phyloP scores from a whole-genome alignment of 2,329 filamentous ascomycete genomes.

The Scedosporium boydii region DNA sequence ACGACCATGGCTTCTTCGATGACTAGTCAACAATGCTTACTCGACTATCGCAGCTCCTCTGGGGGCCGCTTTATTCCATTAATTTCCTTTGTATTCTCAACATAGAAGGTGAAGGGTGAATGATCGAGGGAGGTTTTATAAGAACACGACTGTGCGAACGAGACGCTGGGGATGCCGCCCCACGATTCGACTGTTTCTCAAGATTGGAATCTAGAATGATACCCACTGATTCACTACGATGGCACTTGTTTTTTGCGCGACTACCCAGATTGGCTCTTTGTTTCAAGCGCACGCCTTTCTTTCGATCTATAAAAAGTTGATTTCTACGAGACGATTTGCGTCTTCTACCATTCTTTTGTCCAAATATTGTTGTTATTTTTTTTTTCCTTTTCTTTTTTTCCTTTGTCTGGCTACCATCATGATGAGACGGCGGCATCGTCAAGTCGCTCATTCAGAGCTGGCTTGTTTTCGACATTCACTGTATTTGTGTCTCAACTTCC shows the following conservation, averaged over 20 bases:
- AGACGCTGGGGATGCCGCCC: not conserved
- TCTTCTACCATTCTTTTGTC: constrained; percentile 4
- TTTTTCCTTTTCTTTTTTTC: constrained; percentile 1
- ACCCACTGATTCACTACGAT: constrained; percentile 13
- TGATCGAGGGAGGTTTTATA: no score
- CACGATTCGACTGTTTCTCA: not conserved
- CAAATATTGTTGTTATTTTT: not conserved
- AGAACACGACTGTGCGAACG: not conserved
- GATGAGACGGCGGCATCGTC: constrained; percentile 2
- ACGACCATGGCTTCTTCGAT: constrained; percentile 50
- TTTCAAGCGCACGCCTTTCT: not conserved
- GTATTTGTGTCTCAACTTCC: not conserved
- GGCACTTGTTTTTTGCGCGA: constrained; percentile 3
- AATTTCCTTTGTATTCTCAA: not conserved
- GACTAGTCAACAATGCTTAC: constrained; percentile 18
- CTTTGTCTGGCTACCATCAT: constrained; percentile 4
- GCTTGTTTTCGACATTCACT: not conserved
- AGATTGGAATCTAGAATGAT: constrained; percentile 14
- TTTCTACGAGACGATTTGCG: not conserved
- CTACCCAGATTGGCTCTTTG: not conserved
- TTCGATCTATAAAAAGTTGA: no score
- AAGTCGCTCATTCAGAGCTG: not conserved
- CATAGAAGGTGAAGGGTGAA: no score
- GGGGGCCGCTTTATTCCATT: not conserved
- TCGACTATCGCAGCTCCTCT: not conserved